phyloP scores from a whole-genome alignment of 2,329 filamentous ascomycete genomes.

The Hypoxylon sp. region DNA sequence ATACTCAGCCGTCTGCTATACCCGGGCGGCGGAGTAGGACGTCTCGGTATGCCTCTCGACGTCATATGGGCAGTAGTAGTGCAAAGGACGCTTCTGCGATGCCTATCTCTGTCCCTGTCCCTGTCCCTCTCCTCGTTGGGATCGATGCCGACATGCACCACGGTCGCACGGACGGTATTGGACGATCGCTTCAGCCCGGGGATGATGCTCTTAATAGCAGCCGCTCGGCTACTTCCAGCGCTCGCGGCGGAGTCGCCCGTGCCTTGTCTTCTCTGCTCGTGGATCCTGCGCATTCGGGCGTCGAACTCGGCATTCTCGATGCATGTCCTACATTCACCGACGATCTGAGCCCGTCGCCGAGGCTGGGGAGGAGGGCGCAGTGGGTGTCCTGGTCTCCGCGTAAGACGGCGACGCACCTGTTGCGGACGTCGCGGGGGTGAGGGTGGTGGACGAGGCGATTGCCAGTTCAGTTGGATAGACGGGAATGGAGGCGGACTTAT shows the following conservation, averaged over 20 bases:
- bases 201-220: constrained; percentile 41
- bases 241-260: constrained; percentile 33
- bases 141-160: constrained; percentile 35
- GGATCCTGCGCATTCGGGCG: constrained; percentile 40
- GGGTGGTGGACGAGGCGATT: constrained; percentile 23
- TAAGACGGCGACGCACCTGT: constrained; percentile 46
- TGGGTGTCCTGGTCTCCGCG: constrained; percentile 46
- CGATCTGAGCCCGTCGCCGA: constrained; percentile 45
- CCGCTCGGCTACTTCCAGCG: constrained; percentile 11
- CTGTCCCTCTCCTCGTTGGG: constrained; percentile 10
- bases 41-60: constrained; percentile 28
- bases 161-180: constrained; percentile 35
- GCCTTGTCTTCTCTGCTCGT: constrained; percentile 24
- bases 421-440: constrained; percentile 18
- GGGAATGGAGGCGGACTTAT: constrained; percentile 45
- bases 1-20: constrained; percentile 40
- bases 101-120: background rate
- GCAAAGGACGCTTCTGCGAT: constrained; percentile 23
- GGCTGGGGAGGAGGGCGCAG: constrained; percentile 36
- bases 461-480: constrained; percentile 26
- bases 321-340: constrained; percentile 52
- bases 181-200: constrained; percentile 39
- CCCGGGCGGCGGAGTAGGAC: constrained; percentile 45
- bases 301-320: constrained; percentile 48
- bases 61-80: constrained; percentile 11